phyloP scores from a whole-genome alignment of 208 protist genomes.

The Crithidia acanthocephali region DNA sequence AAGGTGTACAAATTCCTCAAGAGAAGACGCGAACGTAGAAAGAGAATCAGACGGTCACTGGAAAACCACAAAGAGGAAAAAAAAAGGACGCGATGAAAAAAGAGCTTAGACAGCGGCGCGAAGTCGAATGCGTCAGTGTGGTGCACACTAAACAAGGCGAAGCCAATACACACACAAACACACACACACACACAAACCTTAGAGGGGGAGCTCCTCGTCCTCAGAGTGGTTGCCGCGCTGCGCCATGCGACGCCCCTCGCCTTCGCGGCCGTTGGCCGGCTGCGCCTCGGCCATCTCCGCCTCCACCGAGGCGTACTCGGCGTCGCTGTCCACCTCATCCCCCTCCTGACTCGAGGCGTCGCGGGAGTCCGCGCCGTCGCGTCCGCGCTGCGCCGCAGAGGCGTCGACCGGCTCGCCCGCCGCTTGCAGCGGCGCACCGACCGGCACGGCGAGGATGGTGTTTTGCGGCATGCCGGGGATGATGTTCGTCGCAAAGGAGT shows the following conservation, averaged over 20 bases:
- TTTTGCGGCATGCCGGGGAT: constrained; percentile 38
- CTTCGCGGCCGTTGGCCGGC: not conserved
- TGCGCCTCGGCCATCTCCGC: constrained; percentile 20
- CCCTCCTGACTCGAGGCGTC: constrained; percentile 35
- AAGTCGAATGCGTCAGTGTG: too few species aligned
- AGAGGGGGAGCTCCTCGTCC: constrained; percentile 24
- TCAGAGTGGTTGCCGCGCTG: constrained; percentile 3
- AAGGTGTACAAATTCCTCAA: too few species aligned
- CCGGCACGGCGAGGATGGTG: constrained; percentile 33
- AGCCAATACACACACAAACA: constrained; percentile 1
- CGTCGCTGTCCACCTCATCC: constrained; percentile 26
- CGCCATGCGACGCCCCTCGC: constrained; percentile 16
- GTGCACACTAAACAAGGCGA: too few species aligned
- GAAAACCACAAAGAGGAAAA: too few species aligned
- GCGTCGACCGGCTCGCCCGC: not conserved
- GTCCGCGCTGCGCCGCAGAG: not conserved
- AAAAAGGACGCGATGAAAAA: too few species aligned
- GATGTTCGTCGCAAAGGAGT: constrained; percentile 49
- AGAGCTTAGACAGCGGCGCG: too few species aligned
- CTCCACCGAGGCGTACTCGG: not conserved
- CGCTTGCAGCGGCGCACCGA: not conserved
- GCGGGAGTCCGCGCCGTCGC: constrained; percentile 20
- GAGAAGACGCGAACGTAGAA: too few species aligned
- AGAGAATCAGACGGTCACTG: too few species aligned
- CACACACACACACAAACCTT: not conserved